Base-by-base conservation (phyloP, 805 yeast genomes). In the Hanseniaspora singularis region DNA sequence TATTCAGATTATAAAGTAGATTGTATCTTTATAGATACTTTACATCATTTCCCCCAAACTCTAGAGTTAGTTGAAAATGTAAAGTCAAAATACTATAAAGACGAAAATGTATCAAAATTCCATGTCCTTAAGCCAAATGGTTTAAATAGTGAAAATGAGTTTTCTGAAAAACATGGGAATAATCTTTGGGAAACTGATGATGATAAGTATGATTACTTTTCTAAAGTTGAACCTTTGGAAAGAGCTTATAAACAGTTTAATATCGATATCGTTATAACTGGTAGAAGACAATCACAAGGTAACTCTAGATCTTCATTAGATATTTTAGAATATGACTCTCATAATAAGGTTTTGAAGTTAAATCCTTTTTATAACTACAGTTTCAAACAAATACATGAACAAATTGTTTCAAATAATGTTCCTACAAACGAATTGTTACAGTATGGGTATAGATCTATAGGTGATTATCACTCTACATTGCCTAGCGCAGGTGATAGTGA, bases 41-140 rank as follows among this genome's bases (percentile, higher is more conserved):
- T 89, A 52, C 84, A 88, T 58, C 96, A 89, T 62, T 89, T 89
- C 69, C 87, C 89, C n/a, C 97, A 89, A 62, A 89, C 97, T 1
- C 65, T 80, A 36, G 85, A 79, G 3, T 70, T 89, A 33, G 80
- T 88, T 4, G 69, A 73, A 1, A 67, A 64, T 11, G 72, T 89
- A 33, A 66, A 74, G 55, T 52, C 56, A 14, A 72, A 68, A 50
- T 89, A 89, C 60, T 31, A 37, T 4, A 50, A 47, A 10, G 55
- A 52, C 32, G 14, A 31, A 15, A 72, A 77, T 2, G 52, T 57
- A 14, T 69, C 68, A 40, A 68, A 67, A 23, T 61, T 88, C 20
- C 80, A 84, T 54, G 66, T 83, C 2, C 86, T 69, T 64, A 72
- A 71, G 53, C 96, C 97, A 0, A 55, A 62, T 26, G 81, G 70